Evolutionary conservation across 2,329 filamentous ascomycete species (phyloP), one percentile per base, ranked within the genome.

Genomic region (Phaeomoniella chlamydospora): DNA sequence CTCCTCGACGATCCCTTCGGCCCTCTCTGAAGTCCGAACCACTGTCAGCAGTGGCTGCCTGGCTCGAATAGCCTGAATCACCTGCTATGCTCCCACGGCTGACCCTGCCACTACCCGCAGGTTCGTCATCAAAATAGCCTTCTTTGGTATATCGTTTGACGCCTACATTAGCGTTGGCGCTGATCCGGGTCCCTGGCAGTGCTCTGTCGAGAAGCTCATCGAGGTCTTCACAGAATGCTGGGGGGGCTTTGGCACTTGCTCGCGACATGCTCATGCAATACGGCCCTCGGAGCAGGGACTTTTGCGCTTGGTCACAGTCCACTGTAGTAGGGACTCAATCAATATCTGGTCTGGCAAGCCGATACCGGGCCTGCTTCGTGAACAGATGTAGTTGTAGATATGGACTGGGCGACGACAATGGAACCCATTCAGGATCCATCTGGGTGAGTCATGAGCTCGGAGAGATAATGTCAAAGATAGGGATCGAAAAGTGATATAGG

Each of bases 11-110:
- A 4, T 10, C 11, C 14, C 13, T 17, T 4, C 12, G 6, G 17
- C n/a, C 13, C 32, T 15, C 18, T 9, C 14, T 18, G n/a, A 12
- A 9, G 30, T 13, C 15, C 9, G 10, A 6, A 9, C 10, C 30
- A 13, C 12, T 18, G 6, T 18, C 32, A 18, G 64, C 58, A 43
- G 65, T 63, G 45, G 61, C 62, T 47, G 69, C 71, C 49, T 65
- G 64, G 58, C 70, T 74, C 43, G 69, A 74, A 60, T 75, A 75
- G 47, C 72, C 72, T 45, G 71, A 74, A 56, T 77, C 72, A 56
- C 67, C 72, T 46, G 65, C 63, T 41, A 59, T 55, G 45, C 54
- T 53, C 29, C 53, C 50, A 26, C n/a, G 9, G 9, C n/a, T 26
- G 9, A 26, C 9, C n/a, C 22, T 26, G 22, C 22, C 22, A 9